A percentile compares a stretch with the other conserved stretches of the same genome.
Evolutionary conservation across 345 rosid genomes (phyloP).

Genomic region (Murraya koenigii): DNA sequence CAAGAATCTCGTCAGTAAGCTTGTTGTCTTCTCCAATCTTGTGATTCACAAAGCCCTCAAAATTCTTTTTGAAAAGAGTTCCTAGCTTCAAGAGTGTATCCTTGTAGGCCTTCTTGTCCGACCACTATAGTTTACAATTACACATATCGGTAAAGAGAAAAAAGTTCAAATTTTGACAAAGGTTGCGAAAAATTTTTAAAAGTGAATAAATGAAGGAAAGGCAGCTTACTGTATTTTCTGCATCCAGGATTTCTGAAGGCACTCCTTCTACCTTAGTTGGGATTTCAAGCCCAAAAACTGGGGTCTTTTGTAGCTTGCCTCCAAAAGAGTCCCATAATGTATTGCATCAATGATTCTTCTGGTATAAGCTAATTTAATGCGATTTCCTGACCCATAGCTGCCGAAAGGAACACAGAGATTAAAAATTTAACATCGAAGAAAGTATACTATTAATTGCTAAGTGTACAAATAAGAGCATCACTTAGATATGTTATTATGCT

Average conservation of each 20-base stretch:
- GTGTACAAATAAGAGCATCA: neutral
- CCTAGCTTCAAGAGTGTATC: constrained; percentile 74
- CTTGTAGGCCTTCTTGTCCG: constrained; percentile 66
- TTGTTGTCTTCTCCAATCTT: constrained; percentile 73
- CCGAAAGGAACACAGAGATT: neutral
- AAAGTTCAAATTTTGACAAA: neutral
- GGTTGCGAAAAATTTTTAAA: neutral
- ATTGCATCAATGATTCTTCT: constrained; percentile 87
- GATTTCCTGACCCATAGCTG: constrained; percentile 80
- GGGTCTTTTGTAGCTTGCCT: constrained; percentile 62
- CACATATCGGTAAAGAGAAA: neutral
- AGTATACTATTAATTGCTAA: neutral
- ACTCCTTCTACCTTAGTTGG: constrained; percentile 72
- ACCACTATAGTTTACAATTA: constrained; percentile 53
- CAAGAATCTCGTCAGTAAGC: constrained; percentile 71
- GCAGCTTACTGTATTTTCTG: constrained; percentile 58
- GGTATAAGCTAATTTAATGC: constrained; percentile 76
- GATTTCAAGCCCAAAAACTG: constrained; percentile 78
- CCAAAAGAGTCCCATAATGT: constrained; percentile 70
- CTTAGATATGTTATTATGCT: neutral
- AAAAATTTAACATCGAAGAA: neutral
- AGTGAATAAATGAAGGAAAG: neutral
- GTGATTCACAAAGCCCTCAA: constrained; percentile 61
- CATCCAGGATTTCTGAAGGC: constrained; percentile 81
- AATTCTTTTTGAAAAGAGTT: constrained; percentile 77